Percentiles rank a stretch among this genome's conserved stretches.
Evolutionary conservation across 495 filamentous ascomycete species (phyloP).

Genomic region (Viridothelium virens): DNA sequence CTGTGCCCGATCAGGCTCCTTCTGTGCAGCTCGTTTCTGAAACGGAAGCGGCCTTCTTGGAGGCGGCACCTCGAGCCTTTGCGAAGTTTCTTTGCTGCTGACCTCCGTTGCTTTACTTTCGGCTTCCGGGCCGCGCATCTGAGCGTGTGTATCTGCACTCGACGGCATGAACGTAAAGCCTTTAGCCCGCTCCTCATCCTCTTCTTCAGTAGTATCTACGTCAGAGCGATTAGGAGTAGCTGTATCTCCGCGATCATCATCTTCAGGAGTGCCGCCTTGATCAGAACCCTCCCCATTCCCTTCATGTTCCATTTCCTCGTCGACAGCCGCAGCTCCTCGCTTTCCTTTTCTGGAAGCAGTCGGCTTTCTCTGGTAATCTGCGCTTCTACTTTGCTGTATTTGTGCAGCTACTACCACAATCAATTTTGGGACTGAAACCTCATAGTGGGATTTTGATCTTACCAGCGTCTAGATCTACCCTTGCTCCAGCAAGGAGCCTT

Average conservation of each 20-base stretch:
- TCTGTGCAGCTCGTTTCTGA: constrained; percentile 12
- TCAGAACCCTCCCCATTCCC: constrained; percentile 14
- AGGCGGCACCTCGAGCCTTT: constrained; percentile 13
- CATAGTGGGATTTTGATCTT: constrained; percentile 13
- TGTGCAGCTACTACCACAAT: constrained; percentile 16
- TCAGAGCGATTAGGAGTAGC: constrained; percentile 20
- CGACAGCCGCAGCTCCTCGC: constrained; percentile 25
- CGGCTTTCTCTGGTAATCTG: constrained; percentile 18
- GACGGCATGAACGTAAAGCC: constrained; percentile 6
- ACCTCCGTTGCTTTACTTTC: constrained; percentile 11
- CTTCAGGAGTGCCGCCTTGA: background rate
- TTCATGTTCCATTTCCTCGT: constrained; percentile 22
- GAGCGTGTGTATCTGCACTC: background rate
- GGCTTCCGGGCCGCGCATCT: background rate
- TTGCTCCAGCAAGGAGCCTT: constrained; percentile 54
- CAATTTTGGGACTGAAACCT: constrained; percentile 13
- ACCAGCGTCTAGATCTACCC: constrained; percentile 42
- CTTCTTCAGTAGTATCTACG: constrained; percentile 29
- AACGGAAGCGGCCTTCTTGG: constrained; percentile 25
- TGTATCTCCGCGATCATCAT: constrained; percentile 14
- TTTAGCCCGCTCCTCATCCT: constrained; percentile 6
- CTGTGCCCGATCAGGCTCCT: constrained; percentile 12
- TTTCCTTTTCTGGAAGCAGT: constrained; percentile 27
- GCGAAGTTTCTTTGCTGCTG: background rate
- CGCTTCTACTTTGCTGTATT: constrained; percentile 2